Percentiles rank a stretch among this genome's conserved stretches.
Evolutionary conservation across 1,284 basidiomycete species (phyloP).

Genomic region (Irpex sp.): DNA sequence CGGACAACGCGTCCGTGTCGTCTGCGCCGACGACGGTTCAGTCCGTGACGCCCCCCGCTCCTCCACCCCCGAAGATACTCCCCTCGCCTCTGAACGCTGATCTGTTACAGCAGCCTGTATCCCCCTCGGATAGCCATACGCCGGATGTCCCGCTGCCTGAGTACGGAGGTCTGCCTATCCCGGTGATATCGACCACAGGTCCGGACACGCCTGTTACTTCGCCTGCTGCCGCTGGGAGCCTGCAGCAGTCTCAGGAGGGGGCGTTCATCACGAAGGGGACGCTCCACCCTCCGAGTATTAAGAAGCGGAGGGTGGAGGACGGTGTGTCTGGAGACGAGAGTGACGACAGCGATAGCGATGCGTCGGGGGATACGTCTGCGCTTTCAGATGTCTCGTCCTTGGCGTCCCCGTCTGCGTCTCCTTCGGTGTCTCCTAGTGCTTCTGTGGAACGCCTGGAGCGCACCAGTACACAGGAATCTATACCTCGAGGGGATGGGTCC

Average conservation of each 20-base stretch:
- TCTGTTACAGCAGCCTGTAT: not conserved
- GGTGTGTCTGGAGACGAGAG: conserved; percentile 24
- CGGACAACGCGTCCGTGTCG: conserved; percentile 23
- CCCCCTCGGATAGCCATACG: not conserved
- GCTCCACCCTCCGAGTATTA: conserved; percentile 3
- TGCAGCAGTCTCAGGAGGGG: not conserved
- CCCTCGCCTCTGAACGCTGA: not conserved
- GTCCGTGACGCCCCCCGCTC: conserved; percentile 13
- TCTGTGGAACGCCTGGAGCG: conserved; percentile 24
- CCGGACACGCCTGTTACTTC: conserved; percentile 35
- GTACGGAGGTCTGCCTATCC: conserved; percentile 43
- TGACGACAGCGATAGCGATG: conserved; percentile 27
- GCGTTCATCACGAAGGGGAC: not conserved
- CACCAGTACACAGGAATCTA: not conserved
- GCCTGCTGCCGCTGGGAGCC: not conserved
- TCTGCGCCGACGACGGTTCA: conserved; percentile 26
- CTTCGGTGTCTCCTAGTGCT: conserved; percentile 26
- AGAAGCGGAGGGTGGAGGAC: not conserved
- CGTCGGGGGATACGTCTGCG: conserved; percentile 26
- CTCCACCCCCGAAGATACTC: not conserved
- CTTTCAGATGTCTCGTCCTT: conserved; percentile 35
- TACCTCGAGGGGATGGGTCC: no score
- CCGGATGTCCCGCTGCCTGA: conserved; percentile 13
- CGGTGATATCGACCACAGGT: conserved; percentile 49
- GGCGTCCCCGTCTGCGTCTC: conserved; percentile 37